Percentiles rank a stretch among this genome's conserved stretches.
Conservation (phyloP, 2,329 filamentous ascomycete genomes). For the Phialophora chinensis region DNA sequence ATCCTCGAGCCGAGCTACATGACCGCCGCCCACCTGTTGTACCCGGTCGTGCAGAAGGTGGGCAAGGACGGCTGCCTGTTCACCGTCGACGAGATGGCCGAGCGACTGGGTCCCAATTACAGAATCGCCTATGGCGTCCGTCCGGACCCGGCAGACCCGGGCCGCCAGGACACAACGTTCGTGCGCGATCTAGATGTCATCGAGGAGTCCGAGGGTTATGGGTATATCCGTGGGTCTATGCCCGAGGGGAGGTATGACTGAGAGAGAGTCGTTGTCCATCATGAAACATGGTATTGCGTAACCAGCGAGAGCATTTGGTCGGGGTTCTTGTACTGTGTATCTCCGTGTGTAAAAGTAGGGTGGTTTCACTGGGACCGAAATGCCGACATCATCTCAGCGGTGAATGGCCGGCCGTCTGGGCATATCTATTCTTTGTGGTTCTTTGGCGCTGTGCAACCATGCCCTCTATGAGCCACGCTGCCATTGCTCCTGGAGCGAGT, state of each 20-base stretch:
- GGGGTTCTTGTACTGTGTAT: not conserved
- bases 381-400: not conserved
- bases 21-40: conserved; percentile 28
- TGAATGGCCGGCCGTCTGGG: not conserved
- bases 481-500: not conserved
- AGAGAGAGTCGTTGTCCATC: not conserved
- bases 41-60: conserved; percentile 26
- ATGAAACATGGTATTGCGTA: not conserved
- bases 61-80: conserved; percentile 28
- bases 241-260: conserved; percentile 31
- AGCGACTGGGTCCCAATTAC: conserved; percentile 9
- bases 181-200: conserved; percentile 28
- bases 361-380: not conserved
- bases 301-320: not conserved
- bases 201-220: conserved; percentile 28
- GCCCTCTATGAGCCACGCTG: no score
- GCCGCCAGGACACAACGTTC: conserved; percentile 24
- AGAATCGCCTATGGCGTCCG: conserved; percentile 30
- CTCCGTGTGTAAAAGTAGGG: not conserved
- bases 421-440: not conserved
- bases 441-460: no score
- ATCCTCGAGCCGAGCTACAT: conserved; percentile 33
- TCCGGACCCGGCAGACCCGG: conserved; percentile 23
- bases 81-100: conserved; percentile 25
- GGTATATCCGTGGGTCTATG: conserved; percentile 27